A percentile compares a stretch with the other conserved stretches of the same genome.
Conservation (phyloP, 2,329 filamentous ascomycete genomes). For the Fusarium pseudonygamai region DNA sequence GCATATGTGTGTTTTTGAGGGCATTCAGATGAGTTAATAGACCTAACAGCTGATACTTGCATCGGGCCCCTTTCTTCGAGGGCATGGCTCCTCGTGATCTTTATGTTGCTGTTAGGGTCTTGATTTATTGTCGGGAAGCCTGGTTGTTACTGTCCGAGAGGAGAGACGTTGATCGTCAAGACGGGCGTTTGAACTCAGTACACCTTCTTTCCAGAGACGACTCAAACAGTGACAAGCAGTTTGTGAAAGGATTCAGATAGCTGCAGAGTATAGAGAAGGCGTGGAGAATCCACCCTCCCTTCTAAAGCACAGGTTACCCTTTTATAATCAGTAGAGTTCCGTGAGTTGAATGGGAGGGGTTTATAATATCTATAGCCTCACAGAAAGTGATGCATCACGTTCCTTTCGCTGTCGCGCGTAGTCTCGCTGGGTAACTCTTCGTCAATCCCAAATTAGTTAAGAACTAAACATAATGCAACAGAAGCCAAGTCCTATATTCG, state of each 20-base stretch:
- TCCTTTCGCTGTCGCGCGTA: background rate
- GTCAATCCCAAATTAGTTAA: accelerated
- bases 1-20: too few relatives aligned
- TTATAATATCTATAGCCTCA: background rate
- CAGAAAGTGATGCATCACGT: background rate
- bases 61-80: too few relatives aligned
- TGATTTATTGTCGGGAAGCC: too few relatives aligned
- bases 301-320: accelerated
- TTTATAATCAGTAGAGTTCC: accelerated
- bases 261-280: background rate
- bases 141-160: too few relatives aligned
- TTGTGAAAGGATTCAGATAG: background rate
- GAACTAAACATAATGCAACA: background rate
- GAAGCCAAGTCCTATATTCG: background rate
- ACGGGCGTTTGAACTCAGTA: accelerated
- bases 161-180: too few relatives aligned
- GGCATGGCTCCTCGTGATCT: too few relatives aligned
- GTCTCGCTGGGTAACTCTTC: background rate
- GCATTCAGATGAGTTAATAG: too few relatives aligned
- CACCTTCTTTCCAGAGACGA: accelerated
- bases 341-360: accelerated
- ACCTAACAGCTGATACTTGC: too few relatives aligned
- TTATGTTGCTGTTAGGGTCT: too few relatives aligned
- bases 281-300: too few relatives aligned
- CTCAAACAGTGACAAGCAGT: accelerated